phyloP scores from a whole-genome alignment of 768 basidiomycete genomes.

The Nevesoporus exiguus region DNA sequence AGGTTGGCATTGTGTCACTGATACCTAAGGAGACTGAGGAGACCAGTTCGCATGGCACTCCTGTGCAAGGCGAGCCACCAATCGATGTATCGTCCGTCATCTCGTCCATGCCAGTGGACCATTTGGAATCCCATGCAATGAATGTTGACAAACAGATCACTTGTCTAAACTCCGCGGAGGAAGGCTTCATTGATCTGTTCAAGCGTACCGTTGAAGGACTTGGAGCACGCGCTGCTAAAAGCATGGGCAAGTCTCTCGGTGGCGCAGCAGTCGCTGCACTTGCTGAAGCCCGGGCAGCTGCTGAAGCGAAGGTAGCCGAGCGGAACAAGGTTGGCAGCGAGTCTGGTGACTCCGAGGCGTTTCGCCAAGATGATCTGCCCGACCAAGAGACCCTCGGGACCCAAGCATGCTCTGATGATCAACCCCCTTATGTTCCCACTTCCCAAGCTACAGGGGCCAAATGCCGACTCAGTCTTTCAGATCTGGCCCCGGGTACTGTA shows the following conservation, averaged over 20 bases:
- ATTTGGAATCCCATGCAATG: constrained; percentile 24
- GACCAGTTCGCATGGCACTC: background rate
- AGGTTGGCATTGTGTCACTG: constrained; percentile 33
- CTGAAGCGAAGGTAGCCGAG: constrained; percentile 68
- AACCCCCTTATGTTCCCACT: background rate
- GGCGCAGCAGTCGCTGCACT: constrained; percentile 50
- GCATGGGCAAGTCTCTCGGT: constrained; percentile 60
- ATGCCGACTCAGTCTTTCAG: constrained; percentile 54
- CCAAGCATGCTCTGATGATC: constrained; percentile 2
- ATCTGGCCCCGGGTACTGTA: constrained; percentile 48
- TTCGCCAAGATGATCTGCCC: constrained; percentile 12
- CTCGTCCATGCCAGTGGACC: background rate
- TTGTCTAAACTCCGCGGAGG: constrained; percentile 15
- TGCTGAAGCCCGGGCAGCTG: constrained; percentile 61
- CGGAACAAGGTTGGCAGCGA: constrained; percentile 49
- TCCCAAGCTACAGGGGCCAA: constrained; percentile 13
- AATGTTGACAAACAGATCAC: constrained; percentile 17
- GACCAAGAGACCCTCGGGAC: constrained; percentile 4
- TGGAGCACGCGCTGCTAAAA: constrained; percentile 55
- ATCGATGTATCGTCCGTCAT: background rate
- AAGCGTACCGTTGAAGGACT: constrained; percentile 71
- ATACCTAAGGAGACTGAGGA: constrained; percentile 9
- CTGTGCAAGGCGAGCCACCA: constrained; percentile 1
- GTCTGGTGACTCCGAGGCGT: constrained; percentile 23
- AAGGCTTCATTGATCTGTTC: constrained; percentile 60